These are phyloP conservation scores for Allodekkera sacchari DNA, from an alignment of 805 yeast genomes.

Conservation along the genomic window DNA sequence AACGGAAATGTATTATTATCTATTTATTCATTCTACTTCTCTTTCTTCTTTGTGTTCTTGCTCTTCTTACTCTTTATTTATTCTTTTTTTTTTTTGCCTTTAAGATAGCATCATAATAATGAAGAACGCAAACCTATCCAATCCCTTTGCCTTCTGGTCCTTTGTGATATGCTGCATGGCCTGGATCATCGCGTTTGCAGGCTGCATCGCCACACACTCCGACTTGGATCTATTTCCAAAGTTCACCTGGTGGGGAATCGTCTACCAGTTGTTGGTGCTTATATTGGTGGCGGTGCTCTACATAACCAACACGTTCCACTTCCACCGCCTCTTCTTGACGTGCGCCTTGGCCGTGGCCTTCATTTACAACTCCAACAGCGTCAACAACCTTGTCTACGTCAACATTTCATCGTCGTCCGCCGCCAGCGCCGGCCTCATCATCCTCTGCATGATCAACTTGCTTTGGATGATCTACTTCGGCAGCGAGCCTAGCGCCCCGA, in stretches of 20 bases:
- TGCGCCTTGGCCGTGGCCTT: constrained; percentile 63
- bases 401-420: constrained; percentile 62
- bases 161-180: constrained; percentile 64
- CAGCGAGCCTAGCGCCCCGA: constrained; percentile 81
- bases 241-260: constrained; percentile 96
- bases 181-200: constrained; percentile 86
- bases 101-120: background rate
- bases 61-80: background rate
- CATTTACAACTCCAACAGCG: constrained; percentile 76
- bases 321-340: constrained; percentile 53
- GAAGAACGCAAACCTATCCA: constrained; percentile 6
- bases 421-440: constrained; percentile 86
- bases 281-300: constrained; percentile 43
- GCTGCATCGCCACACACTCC: constrained; percentile 56
- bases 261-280: constrained; percentile 61
- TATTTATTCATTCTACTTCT: no score
- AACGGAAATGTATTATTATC: no score
- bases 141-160: constrained; percentile 84
- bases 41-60: background rate
- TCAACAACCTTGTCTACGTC: constrained; percentile 71
- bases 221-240: constrained; percentile 47
- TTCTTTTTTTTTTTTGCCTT: constrained; percentile 1
- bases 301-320: constrained; percentile 54
- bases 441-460: constrained; percentile 72
- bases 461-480: constrained; percentile 88